These are phyloP conservation scores for Neoboletus brunneissimus DNA, from an alignment of 768 basidiomycete genomes.

Conservation along the genomic window DNA sequence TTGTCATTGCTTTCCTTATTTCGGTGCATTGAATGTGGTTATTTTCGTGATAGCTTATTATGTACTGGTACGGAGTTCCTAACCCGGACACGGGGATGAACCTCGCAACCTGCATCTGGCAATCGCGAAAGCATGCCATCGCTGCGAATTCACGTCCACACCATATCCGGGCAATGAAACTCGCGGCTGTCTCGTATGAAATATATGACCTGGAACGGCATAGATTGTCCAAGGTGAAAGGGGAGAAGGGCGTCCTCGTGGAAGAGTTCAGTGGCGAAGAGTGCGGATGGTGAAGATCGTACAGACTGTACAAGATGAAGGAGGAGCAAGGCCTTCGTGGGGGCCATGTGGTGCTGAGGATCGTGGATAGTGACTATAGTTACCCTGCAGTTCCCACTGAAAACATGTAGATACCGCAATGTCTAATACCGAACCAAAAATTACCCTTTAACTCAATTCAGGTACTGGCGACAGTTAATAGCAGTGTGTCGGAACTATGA, in stretches of 20 bases:
- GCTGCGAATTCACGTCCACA: slow-evolving; percentile 77
- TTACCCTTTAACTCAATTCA: not conserved
- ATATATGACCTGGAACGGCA: slow-evolving; percentile 76
- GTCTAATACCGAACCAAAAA: not conserved
- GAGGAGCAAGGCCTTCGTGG: too few relatives aligned
- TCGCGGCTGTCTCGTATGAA: slow-evolving; percentile 77
- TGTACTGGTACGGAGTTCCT: slow-evolving; percentile 95
- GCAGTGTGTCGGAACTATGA: too few relatives aligned
- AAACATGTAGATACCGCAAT: not conserved
- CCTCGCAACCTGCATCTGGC: slow-evolving; percentile 95
- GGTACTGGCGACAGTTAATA: not conserved
- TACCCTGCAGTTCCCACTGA: not conserved
- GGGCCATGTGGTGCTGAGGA: not conserved
- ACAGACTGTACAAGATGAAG: not conserved
- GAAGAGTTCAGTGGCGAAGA: slow-evolving; percentile 61
- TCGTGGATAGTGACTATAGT: not conserved
- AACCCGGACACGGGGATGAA: slow-evolving; percentile 74
- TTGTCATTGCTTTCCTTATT: slow-evolving; percentile 7
- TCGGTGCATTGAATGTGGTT: slow-evolving; percentile 1
- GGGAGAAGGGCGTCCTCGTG: slow-evolving; percentile 54
- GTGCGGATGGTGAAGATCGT: slow-evolving; percentile 59
- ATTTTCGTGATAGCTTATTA: slow-evolving; percentile 52
- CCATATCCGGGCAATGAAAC: slow-evolving; percentile 79
- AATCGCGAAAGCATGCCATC: slow-evolving; percentile 78
- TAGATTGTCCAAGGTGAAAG: slow-evolving; percentile 62